Conservation (phyloP, 2,329 filamentous ascomycete species). For the Alternaria dauci region DNA sequence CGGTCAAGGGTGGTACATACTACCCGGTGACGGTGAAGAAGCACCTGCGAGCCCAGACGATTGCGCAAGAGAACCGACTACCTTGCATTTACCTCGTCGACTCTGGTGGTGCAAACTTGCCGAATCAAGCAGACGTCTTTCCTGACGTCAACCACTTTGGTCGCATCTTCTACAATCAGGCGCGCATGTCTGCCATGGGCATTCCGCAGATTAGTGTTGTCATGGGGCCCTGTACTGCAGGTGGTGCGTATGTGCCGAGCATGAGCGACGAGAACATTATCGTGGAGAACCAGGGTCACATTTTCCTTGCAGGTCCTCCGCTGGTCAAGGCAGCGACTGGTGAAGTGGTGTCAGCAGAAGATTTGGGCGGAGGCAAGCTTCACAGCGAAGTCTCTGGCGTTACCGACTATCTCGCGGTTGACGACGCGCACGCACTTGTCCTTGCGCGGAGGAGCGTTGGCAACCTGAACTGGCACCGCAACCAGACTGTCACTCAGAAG, state of each 20-base stretch:
- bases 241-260: conserved; percentile 92
- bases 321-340: conserved; percentile 96
- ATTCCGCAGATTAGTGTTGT: conserved; percentile 95
- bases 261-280: conserved; percentile 99
- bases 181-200: conserved; percentile 85
- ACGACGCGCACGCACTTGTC: conserved; percentile 89
- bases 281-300: conserved; percentile 93
- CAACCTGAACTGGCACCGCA: conserved; percentile 86
- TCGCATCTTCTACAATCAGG: conserved; percentile 98
- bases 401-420: conserved; percentile 92
- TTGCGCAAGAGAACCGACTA: conserved; percentile 84
- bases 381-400: conserved; percentile 93
- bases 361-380: conserved; percentile 87
- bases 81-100: conserved; percentile 96
- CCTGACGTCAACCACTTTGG: conserved; percentile 95
- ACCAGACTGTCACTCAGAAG: conserved; percentile 44
- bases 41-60: conserved; percentile 88
- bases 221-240: conserved; percentile 96
- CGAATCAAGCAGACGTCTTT: conserved; percentile 94
- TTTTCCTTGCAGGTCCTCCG: conserved; percentile 93
- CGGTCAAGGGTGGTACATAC: conserved; percentile 96
- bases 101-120: conserved; percentile 92
- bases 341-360: conserved; percentile 88
- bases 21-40: conserved; percentile 98
- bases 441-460: conserved; percentile 83